phyloP scores from a whole-genome alignment of 139 green algal species.

The Volvox reticuliferus region DNA sequence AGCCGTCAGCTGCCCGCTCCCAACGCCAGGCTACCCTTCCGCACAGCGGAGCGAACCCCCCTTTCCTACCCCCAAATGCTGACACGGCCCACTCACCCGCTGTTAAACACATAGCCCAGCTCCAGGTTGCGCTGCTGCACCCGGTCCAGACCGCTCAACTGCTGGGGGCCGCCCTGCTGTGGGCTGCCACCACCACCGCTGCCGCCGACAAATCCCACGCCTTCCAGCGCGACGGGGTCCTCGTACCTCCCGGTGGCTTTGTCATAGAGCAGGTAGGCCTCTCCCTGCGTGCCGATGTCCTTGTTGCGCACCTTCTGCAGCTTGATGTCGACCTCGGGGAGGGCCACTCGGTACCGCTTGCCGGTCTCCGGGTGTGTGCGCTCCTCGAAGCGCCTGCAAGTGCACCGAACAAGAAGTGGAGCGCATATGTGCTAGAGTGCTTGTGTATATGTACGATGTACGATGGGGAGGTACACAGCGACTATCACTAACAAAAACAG shows the following conservation, averaged over 20 bases:
- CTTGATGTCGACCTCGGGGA: constrained; percentile 38
- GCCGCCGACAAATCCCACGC: neutral
- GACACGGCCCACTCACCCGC: neutral
- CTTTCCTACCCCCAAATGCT: neutral
- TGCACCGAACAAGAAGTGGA: neutral
- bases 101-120: neutral
- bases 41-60: no score
- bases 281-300: constrained; percentile 87
- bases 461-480: no score
- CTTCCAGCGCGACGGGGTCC: neutral
- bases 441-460: no score
- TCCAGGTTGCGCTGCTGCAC: neutral
- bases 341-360: constrained; percentile 1
- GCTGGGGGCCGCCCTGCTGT: neutral
- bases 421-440: no score
- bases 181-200: neutral
- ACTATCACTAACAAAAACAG: no score
- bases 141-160: neutral
- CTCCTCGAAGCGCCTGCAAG: neutral
- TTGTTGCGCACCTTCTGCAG: constrained; percentile 84
- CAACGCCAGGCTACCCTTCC: no score
- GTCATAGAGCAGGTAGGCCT: constrained; percentile 71
- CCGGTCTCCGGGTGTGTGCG: neutral
- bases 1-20: no score
- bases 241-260: constrained; percentile 54